Conservation (phyloP, 345 rosid species). For the Streptanthus diversifolius region DNA sequence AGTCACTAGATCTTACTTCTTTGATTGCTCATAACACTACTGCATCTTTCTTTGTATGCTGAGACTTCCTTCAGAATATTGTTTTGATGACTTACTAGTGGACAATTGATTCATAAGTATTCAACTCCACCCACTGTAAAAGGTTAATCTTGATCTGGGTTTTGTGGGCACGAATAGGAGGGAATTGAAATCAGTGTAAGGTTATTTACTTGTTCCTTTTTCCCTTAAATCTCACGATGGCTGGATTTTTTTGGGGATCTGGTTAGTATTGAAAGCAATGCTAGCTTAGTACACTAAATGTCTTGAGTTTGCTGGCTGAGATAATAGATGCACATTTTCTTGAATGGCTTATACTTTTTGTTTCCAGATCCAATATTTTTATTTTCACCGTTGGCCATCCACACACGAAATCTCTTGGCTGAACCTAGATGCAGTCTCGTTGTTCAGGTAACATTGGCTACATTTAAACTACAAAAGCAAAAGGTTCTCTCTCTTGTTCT, state of each 20-base stretch:
- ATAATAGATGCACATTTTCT: background rate
- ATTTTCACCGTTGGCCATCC: slow-evolving; percentile 93
- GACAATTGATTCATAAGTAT: background rate
- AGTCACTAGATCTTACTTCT: slow-evolving; percentile 33
- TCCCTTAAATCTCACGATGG: background rate
- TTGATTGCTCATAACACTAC: background rate
- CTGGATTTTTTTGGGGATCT: background rate
- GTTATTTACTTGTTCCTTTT: background rate
- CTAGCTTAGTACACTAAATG: background rate
- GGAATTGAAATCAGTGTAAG: background rate
- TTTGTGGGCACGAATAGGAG: background rate
- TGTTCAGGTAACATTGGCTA: slow-evolving; percentile 59
- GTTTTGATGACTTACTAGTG: background rate
- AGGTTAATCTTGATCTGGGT: background rate
- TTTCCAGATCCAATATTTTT: slow-evolving; percentile 87
- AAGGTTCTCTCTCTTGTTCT: background rate
- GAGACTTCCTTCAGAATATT: background rate
- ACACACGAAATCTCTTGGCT: slow-evolving; percentile 81
- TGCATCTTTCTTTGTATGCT: background rate
- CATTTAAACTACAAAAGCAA: background rate
- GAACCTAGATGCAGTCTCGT: slow-evolving; percentile 93
- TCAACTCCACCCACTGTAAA: background rate
- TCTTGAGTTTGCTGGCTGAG: background rate
- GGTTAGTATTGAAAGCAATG: slow-evolving; percentile 2
- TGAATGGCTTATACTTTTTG: slow-evolving; percentile 12